Percentiles rank a stretch among this genome's conserved stretches.
Conservation (phyloP, 2,329 filamentous ascomycete species). For the Huntiella moniliformis region DNA sequence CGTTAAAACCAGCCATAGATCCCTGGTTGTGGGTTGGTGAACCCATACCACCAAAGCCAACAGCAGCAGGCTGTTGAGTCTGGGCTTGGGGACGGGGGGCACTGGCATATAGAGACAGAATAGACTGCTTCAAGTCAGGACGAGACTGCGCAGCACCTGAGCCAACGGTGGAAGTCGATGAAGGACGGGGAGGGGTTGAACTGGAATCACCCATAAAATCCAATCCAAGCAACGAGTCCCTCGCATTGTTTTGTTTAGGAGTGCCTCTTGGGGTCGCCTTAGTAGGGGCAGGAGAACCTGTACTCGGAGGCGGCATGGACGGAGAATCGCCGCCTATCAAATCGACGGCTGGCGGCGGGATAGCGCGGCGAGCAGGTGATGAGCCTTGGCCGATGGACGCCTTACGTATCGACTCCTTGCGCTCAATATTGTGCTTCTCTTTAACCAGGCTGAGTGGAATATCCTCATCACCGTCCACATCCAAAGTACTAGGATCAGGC, state of each 20-base stretch:
- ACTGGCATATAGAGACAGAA: slow-evolving; percentile 82
- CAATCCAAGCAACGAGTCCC: slow-evolving; percentile 76
- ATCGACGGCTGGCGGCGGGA: slow-evolving; percentile 35
- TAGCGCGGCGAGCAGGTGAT: slow-evolving; percentile 16
- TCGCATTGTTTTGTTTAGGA: slow-evolving; percentile 50
- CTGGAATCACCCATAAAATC: slow-evolving; percentile 73
- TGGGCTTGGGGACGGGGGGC: slow-evolving; percentile 48
- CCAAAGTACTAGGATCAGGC: slow-evolving; percentile 77
- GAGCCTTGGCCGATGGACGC: slow-evolving; percentile 29
- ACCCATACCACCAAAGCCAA: slow-evolving; percentile 47
- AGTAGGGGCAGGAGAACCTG: slow-evolving; percentile 24
- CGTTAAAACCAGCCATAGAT: slow-evolving; percentile 47
- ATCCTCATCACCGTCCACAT: slow-evolving; percentile 64
- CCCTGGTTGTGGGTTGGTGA: slow-evolving; percentile 37
- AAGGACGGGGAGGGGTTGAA: slow-evolving; percentile 46
- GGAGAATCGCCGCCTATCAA: slow-evolving; percentile 65
- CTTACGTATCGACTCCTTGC: slow-evolving; percentile 42
- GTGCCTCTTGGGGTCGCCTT: slow-evolving; percentile 25
- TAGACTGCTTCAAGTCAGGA: slow-evolving; percentile 92
- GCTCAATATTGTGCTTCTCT: slow-evolving; percentile 45
- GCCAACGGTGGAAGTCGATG: slow-evolving; percentile 54
- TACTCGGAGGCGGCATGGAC: slow-evolving; percentile 29
- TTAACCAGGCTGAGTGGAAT: slow-evolving; percentile 44
- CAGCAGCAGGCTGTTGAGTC: slow-evolving; percentile 36
- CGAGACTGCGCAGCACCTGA: slow-evolving; percentile 49